Evolutionary conservation across 371 early-diverging fungal species (phyloP).

Genomic region (Mucor piriformis): DNA sequence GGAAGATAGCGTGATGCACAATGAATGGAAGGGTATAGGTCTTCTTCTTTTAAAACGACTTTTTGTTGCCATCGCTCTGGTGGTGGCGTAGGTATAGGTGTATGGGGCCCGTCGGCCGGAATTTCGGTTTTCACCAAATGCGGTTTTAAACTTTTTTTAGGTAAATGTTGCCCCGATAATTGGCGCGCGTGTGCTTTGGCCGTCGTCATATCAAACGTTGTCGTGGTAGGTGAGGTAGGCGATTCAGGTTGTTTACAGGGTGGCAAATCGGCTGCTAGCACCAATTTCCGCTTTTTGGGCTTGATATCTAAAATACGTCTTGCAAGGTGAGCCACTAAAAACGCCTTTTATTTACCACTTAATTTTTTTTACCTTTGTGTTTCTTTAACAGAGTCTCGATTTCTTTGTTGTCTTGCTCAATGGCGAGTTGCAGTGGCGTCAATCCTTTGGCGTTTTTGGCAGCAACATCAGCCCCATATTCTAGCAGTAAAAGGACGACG

Average conservation of each 20-base stretch:
- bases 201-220: conserved; percentile 8
- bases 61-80: conserved; percentile 47
- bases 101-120: conserved; percentile 44
- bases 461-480: conserved; percentile 50
- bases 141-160: conserved; percentile 39
- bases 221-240: conserved; percentile 20
- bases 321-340: no score
- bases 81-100: conserved; percentile 55
- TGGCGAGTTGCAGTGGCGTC: conserved; percentile 61
- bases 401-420: conserved; percentile 49
- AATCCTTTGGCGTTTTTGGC: conserved; percentile 55
- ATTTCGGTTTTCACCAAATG: conserved; percentile 26
- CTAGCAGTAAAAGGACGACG: conserved; percentile 46
- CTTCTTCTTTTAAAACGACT: conserved; percentile 40
- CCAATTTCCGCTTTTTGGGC: conserved; percentile 36
- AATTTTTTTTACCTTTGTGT: conserved; percentile 13
- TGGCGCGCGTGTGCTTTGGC: conserved; percentile 40
- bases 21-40: conserved; percentile 27
- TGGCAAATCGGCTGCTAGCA: conserved; percentile 20
- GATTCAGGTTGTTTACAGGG: conserved; percentile 18
- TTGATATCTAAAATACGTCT: conserved; percentile 14
- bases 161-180: conserved; percentile 40
- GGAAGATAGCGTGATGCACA: conserved; percentile 50
- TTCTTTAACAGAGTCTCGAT: conserved; percentile 29
- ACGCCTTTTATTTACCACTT: no score